A percentile compares a stretch with the other conserved stretches of the same genome.
These are phyloP conservation scores for Trichomonascus vanleenenianus DNA, from an alignment of 805 yeast species.

Conservation along the genomic window DNA sequence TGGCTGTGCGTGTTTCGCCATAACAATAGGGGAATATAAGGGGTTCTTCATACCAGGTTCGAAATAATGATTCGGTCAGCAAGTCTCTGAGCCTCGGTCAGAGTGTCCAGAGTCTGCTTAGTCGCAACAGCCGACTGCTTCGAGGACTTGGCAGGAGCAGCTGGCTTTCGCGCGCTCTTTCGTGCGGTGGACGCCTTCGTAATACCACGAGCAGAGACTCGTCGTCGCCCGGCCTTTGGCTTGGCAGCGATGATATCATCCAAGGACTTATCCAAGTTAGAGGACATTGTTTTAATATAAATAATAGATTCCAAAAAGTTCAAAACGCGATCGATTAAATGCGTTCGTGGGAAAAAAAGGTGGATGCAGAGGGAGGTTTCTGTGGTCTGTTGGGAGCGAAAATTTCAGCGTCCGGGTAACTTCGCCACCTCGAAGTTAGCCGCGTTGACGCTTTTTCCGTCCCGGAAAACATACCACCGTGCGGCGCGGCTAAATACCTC, in stretches of 20 bases:
- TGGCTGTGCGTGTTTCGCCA: neutral
- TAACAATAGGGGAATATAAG: neutral
- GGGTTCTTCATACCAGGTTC: conserved; percentile 41
- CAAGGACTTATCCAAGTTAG: conserved; percentile 82
- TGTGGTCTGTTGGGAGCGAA: neutral
- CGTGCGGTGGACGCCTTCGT: conserved; percentile 19
- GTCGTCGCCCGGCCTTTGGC: conserved; percentile 26
- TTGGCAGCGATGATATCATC: conserved; percentile 82
- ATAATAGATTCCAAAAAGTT: neutral
- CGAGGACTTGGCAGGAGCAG: conserved; percentile 8
- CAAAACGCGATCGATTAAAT: neutral
- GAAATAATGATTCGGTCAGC: conserved; percentile 79
- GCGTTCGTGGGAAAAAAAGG: neutral
- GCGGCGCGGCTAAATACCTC: too few species aligned
- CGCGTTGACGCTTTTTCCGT: neutral
- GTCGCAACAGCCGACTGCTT: conserved; percentile 31
- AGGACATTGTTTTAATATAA: conserved; percentile 45
- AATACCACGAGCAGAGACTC: conserved; percentile 22
- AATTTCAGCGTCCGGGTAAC: neutral
- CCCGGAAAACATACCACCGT: too few species aligned
- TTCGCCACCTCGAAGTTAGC: neutral
- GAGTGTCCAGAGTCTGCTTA: conserved; percentile 9
- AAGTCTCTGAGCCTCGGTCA: conserved; percentile 35
- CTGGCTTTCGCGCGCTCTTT: conserved; percentile 6
- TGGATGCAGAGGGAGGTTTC: neutral